Conservation (phyloP, 768 basidiomycete species). For the Tylopilus plumbeoviolaceoides region DNA sequence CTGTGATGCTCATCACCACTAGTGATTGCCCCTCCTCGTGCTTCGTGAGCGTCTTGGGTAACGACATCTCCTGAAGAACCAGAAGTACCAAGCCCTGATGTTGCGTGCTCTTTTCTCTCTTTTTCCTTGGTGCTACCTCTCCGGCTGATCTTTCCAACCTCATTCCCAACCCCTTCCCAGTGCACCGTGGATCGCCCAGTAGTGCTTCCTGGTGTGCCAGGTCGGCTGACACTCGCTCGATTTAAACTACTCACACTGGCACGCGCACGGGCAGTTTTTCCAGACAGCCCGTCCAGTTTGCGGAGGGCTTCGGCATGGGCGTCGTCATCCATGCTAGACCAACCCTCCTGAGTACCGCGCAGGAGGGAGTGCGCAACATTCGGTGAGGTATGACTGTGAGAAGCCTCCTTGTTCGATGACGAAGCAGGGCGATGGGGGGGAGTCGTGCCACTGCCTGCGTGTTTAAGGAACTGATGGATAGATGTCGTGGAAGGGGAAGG, state of each 20-base stretch:
- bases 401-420: conserved; percentile 39
- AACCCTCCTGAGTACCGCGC: conserved; percentile 85
- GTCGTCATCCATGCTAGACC: conserved; percentile 84
- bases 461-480: conserved; percentile 76
- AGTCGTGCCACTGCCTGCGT: conserved; percentile 40
- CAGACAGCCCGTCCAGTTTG: conserved; percentile 85
- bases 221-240: conserved; percentile 62
- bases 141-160: conserved; percentile 34
- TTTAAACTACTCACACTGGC: conserved; percentile 74
- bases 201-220: conserved; percentile 69
- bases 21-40: conserved; percentile 37
- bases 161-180: conserved; percentile 66
- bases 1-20: conserved; percentile 58
- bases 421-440: conserved; percentile 33
- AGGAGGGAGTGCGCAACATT: conserved; percentile 83
- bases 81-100: conserved; percentile 34
- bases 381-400: conserved; percentile 42
- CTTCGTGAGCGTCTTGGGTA: conserved; percentile 39
- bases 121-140: conserved; percentile 39
- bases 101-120: conserved; percentile 41
- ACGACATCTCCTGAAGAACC: conserved; percentile 31
- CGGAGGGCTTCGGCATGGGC: conserved; percentile 88
- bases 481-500: conserved; percentile 90
- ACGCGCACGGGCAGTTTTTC: conserved; percentile 70
- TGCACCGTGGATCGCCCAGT: conserved; percentile 45